These are phyloP conservation scores for Umbilicaria muhlenbergii DNA, from an alignment of 495 filamentous ascomycete genomes.

Conservation along the genomic window DNA sequence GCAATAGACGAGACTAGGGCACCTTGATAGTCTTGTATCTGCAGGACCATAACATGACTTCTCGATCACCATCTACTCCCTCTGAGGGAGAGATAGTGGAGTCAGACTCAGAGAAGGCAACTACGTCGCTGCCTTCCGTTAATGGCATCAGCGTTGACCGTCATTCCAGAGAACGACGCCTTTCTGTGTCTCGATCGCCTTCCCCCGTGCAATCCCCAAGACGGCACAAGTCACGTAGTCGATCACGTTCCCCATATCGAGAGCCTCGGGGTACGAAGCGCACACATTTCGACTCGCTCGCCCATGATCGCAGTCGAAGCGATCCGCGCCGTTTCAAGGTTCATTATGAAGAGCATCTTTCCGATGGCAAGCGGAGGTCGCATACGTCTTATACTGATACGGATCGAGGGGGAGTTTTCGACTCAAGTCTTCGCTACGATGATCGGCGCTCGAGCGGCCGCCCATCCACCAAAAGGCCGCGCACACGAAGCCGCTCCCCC, in stretches of 20 bases:
- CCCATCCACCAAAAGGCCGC: constrained; percentile 39
- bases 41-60: constrained; percentile 17
- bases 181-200: constrained; percentile 35
- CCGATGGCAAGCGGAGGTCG: constrained; percentile 26
- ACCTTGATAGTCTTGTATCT: neutral
- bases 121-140: constrained; percentile 60
- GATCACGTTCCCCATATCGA: constrained; percentile 21
- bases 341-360: constrained; percentile 36
- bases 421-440: constrained; percentile 32
- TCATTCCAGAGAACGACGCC: constrained; percentile 41
- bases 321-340: constrained; percentile 44
- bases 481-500: constrained; percentile 55
- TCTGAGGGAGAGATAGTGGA: constrained; percentile 83
- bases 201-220: constrained; percentile 26
- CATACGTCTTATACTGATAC: constrained; percentile 46
- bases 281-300: constrained; percentile 47
- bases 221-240: constrained; percentile 24
- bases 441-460: constrained; percentile 26
- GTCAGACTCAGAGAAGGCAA: constrained; percentile 56
- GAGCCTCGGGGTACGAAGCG: constrained; percentile 50
- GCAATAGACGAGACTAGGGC: neutral
- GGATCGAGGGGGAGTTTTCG: constrained; percentile 40
- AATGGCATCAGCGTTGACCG: constrained; percentile 65
- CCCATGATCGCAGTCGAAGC: constrained; percentile 29
- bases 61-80: constrained; percentile 32